Conservation (phyloP, 2,329 filamentous ascomycete genomes). For the Corinectria fuckeliana region DNA sequence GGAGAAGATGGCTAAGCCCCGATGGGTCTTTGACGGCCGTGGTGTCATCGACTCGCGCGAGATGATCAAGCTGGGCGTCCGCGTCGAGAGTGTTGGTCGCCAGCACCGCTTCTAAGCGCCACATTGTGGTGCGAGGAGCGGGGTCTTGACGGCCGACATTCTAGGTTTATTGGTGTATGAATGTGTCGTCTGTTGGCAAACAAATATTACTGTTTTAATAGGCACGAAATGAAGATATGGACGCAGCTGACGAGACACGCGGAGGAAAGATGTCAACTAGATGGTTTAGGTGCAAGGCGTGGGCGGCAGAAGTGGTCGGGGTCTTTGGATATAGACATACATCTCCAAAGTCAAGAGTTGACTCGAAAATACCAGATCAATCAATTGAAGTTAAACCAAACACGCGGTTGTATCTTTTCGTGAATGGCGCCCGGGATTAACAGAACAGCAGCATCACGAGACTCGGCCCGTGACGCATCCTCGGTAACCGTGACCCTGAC, state of each 20-base stretch:
- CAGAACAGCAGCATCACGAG: background rate
- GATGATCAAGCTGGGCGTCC: slow-evolving; percentile 58
- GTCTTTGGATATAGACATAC: slow-evolving; percentile 37
- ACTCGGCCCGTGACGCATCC: background rate
- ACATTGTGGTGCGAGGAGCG: slow-evolving; percentile 1
- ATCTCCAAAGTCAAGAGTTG: slow-evolving; percentile 29
- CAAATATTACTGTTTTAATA: slow-evolving; percentile 42
- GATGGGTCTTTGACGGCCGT: slow-evolving; percentile 64
- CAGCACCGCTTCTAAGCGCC: slow-evolving; percentile 49
- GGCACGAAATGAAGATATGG: slow-evolving; percentile 40
- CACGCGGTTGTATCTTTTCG: no score
- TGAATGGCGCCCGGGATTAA: no score
- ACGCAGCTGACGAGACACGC: slow-evolving; percentile 36
- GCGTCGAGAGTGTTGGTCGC: slow-evolving; percentile 60
- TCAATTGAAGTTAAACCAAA: slow-evolving; percentile 27
- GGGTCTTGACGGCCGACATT: slow-evolving; percentile 27
- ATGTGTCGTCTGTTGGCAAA: slow-evolving; percentile 34
- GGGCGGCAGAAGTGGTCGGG: slow-evolving; percentile 26
- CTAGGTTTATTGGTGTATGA: slow-evolving; percentile 38
- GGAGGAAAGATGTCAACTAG: slow-evolving; percentile 23
- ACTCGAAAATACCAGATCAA: slow-evolving; percentile 31
- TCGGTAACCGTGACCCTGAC: background rate
- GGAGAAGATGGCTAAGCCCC: slow-evolving; percentile 57
- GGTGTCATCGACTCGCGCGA: slow-evolving; percentile 57
- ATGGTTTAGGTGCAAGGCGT: slow-evolving; percentile 28